These are phyloP conservation scores for Pelargonium cotyledonis DNA, from an alignment of 441 rosid species.

Conservation along the genomic window DNA sequence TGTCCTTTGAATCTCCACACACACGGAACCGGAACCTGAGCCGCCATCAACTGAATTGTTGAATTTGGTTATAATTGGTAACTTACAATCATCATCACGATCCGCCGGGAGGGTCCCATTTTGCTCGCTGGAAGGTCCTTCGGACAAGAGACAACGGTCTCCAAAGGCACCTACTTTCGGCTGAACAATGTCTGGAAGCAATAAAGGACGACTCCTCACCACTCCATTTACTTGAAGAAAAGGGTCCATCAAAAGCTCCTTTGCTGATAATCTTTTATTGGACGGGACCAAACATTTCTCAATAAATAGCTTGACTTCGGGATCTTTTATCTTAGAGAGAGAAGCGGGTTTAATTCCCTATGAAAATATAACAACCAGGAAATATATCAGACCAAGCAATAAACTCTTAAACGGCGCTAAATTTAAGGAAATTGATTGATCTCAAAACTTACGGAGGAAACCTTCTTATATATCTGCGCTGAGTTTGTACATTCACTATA, in stretches of 20 bases:
- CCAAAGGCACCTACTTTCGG: neutral
- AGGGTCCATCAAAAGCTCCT: constrained; percentile 71
- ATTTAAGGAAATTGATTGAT: neutral
- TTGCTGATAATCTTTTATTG: constrained; percentile 72
- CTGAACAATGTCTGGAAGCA: neutral
- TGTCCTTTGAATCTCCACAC: constrained; percentile 1
- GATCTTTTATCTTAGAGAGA: constrained; percentile 64
- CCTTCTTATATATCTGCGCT: constrained; percentile 98
- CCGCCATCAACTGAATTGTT: neutral
- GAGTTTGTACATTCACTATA: constrained; percentile 84
- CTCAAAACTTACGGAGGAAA: constrained; percentile 66
- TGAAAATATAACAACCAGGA: neutral
- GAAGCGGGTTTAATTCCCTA: constrained; percentile 91
- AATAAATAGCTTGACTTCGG: constrained; percentile 62
- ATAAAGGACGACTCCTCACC: neutral
- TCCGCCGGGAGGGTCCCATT: neutral
- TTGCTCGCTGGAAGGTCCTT: neutral
- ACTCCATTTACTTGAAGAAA: constrained; percentile 52
- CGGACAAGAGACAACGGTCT: neutral
- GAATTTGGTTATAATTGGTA: neutral
- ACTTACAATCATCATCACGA: neutral
- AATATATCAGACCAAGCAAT: neutral
- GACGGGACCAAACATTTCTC: constrained; percentile 85
- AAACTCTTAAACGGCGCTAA: neutral
- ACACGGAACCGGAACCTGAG: neutral